A percentile compares a stretch with the other conserved stretches of the same genome.
Conservation (phyloP, 768 basidiomycete species). For the Russula vinacea region DNA sequence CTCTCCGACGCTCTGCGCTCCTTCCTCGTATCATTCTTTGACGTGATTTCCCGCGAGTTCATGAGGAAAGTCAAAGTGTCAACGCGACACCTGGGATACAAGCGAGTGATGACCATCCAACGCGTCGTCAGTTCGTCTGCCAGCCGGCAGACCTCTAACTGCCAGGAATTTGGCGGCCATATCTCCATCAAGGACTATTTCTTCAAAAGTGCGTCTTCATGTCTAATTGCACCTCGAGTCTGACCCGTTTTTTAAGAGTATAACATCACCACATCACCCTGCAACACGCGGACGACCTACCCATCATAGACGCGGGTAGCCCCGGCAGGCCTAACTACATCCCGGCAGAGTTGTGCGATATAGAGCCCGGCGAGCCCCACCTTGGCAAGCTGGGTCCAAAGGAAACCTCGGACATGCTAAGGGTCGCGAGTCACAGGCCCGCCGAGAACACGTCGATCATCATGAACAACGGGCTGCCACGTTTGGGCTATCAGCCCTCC, state of each 20-base stretch:
- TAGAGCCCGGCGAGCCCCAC: slow-evolving; percentile 57
- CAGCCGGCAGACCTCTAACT: slow-evolving; percentile 50
- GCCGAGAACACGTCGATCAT: slow-evolving; percentile 56
- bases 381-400: slow-evolving; percentile 52
- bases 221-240: not conserved
- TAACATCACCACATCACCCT: slow-evolving; percentile 52
- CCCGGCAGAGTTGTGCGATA: slow-evolving; percentile 70
- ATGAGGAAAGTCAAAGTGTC: slow-evolving; percentile 57
- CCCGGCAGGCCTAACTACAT: slow-evolving; percentile 41
- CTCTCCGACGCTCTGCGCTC: slow-evolving; percentile 55
- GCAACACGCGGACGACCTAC: slow-evolving; percentile 39
- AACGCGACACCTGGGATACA: slow-evolving; percentile 46
- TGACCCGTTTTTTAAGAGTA: slow-evolving; percentile 46
- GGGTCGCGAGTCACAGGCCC: slow-evolving; percentile 62
- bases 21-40: slow-evolving; percentile 45
- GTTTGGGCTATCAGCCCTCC: slow-evolving; percentile 49
- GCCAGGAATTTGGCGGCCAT: slow-evolving; percentile 52
- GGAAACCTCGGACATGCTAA: slow-evolving; percentile 70
- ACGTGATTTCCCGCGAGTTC: slow-evolving; percentile 49
- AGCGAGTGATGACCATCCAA: slow-evolving; percentile 29
- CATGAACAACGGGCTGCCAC: slow-evolving; percentile 52
- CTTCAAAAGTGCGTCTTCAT: slow-evolving; percentile 48
- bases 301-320: slow-evolving; percentile 39
- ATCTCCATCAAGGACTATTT: slow-evolving; percentile 67
- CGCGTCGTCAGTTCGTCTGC: slow-evolving; percentile 45